These are phyloP conservation scores for Colletotrichum echinochloae DNA, from an alignment of 2,329 filamentous ascomycete genomes.

Conservation along the genomic window DNA sequence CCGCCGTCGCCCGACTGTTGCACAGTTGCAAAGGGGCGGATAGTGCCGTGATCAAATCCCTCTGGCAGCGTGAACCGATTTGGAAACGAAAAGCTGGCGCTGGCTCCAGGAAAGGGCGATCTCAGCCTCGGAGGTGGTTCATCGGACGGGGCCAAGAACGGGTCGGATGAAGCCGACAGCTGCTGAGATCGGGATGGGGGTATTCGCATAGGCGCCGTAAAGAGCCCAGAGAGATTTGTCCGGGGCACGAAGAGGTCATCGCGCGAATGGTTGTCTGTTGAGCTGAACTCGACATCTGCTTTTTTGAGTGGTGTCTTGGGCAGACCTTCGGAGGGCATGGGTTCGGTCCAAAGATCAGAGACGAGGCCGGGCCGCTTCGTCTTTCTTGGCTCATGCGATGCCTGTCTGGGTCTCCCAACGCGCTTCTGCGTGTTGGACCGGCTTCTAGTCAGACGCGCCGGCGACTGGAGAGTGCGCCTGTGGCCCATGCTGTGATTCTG, in stretches of 20 bases:
- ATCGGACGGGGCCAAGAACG: slow-evolving; percentile 45
- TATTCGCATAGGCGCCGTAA: slow-evolving; percentile 44
- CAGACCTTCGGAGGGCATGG: slow-evolving; percentile 47
- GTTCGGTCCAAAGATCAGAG: slow-evolving; percentile 66
- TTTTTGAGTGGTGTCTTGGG: slow-evolving; percentile 40
- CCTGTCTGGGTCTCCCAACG: slow-evolving; percentile 56
- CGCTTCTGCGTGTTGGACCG: slow-evolving; percentile 68
- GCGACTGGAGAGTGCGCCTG: slow-evolving; percentile 64
- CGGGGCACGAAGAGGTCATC: slow-evolving; percentile 57
- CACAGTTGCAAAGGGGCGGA: slow-evolving; percentile 68
- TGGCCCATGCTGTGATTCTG: slow-evolving; percentile 64
- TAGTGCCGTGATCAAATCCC: slow-evolving; percentile 57
- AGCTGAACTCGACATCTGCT: slow-evolving; percentile 50
- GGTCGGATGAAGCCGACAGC: slow-evolving; percentile 9
- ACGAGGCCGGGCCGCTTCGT: slow-evolving; percentile 66
- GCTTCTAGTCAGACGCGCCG: slow-evolving; percentile 62
- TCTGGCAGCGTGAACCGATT: slow-evolving; percentile 63
- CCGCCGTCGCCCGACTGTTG: slow-evolving; percentile 58
- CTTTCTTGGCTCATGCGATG: slow-evolving; percentile 59
- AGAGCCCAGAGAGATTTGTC: slow-evolving; percentile 56
- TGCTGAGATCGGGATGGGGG: slow-evolving; percentile 18
- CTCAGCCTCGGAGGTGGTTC: slow-evolving; percentile 63
- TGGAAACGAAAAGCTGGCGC: slow-evolving; percentile 70
- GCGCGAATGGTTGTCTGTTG: slow-evolving; percentile 48
- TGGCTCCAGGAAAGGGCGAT: slow-evolving; percentile 67